These are phyloP conservation scores for Penicillium aurantiogriseum DNA, from an alignment of 2,329 filamentous ascomycete species.

Conservation along the genomic window DNA sequence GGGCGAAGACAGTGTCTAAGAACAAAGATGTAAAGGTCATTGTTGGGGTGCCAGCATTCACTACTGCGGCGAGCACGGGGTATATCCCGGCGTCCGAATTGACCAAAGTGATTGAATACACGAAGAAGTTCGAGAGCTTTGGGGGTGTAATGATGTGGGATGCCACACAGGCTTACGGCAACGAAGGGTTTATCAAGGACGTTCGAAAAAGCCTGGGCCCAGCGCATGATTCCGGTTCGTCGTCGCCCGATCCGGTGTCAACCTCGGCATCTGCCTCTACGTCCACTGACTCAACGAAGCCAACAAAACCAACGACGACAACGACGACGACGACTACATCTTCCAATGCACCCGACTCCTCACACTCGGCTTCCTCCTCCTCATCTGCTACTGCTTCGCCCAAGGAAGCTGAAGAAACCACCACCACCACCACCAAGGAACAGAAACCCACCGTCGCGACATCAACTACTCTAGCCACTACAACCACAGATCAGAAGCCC, in stretches of 20 bases:
- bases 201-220: slow-evolving; percentile 40
- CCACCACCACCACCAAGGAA: neutral
- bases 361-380: slow-evolving; percentile 30
- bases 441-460: neutral
- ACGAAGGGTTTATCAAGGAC: slow-evolving; percentile 55
- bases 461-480: neutral
- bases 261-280: slow-evolving; percentile 25
- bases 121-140: slow-evolving; percentile 58
- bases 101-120: slow-evolving; percentile 53
- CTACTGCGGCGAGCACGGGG: slow-evolving; percentile 54
- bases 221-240: slow-evolving; percentile 49
- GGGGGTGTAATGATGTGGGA: slow-evolving; percentile 72
- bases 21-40: slow-evolving; percentile 63
- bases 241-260: slow-evolving; percentile 30
- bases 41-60: slow-evolving; percentile 59
- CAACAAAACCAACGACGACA: neutral
- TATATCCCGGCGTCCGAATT: slow-evolving; percentile 54
- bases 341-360: slow-evolving; percentile 27
- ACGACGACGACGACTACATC: slow-evolving; percentile 18
- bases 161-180: slow-evolving; percentile 59
- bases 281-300: slow-evolving; percentile 29
- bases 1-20: slow-evolving; percentile 58
- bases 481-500: neutral
- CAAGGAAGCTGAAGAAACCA: slow-evolving; percentile 3
- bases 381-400: slow-evolving; percentile 10